Base-by-base conservation (phyloP, 768 basidiomycete genomes). In the Kwoniella europaea region DNA sequence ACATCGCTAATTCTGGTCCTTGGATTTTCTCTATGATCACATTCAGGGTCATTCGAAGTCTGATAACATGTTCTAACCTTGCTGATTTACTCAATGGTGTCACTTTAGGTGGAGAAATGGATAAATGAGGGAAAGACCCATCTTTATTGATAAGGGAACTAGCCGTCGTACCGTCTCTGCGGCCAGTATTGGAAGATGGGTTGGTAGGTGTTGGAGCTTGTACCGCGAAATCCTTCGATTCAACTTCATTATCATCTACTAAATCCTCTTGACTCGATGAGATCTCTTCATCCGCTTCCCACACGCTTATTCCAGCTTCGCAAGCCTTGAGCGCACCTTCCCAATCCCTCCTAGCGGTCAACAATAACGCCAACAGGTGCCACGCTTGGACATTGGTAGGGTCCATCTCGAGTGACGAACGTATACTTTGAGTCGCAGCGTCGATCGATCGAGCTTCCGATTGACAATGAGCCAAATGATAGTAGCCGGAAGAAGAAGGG, bases 351-450 rank as follows among this genome's bases (percentile, higher is more conserved):
- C 86, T 85, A 10, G 91, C 90, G 0, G 90, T 89, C n/a, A 95
- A 86, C 12, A 96, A 82, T 4, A 98, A 85, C 0, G 91, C 93
- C 0, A 98, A 86, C 16, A 98, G 87, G 83, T 98, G 96, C 95
- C 94, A 98, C 64, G 91, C 91, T 53, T 92, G 87, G 27, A 92
- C 87, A 42, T 82, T 84, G 4, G 66, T 46, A 0, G 90, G 85
- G 41, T 90, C 88, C 6, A 86, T 86, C 80, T 94, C 91, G 2
- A 96, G 89, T 0, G 94, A 91, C 3, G 85, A 77, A 6, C 90
- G 89, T 0, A 92, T 91, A 62, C 89, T 85, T 15, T 86, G 83
- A 7, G 91, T 87, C 0, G 94, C 92, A 35, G 86, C 84, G n/a
- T 88, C 86, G 43, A 94, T 84, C 72, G 92, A 87, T 27, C 90